Percentiles rank a stretch among this genome's conserved stretches.
Conservation (phyloP, 495 filamentous ascomycete species). For the Hyphodiscus hymeniophilus region DNA sequence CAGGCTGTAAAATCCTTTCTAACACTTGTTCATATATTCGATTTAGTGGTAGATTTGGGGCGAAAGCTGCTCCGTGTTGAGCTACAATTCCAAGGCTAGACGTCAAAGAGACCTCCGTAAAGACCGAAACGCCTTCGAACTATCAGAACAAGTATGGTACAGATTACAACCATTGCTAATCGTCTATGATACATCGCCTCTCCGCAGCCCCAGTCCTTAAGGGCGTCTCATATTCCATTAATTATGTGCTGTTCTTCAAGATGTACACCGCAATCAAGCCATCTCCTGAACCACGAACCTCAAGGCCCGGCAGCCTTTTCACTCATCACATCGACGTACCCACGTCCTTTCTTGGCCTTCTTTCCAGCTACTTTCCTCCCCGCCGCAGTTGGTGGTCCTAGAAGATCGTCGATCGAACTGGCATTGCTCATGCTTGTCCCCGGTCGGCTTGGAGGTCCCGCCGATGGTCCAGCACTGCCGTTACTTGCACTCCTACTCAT, state of each 20-base stretch:
- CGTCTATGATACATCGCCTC: not conserved
- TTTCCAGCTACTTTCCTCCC: conserved; percentile 60
- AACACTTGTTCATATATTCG: too few species aligned
- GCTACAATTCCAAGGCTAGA: too few species aligned
- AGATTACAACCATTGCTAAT: not conserved
- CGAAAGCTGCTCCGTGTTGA: too few species aligned
- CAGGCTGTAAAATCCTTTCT: too few species aligned
- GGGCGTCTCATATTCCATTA: not conserved
- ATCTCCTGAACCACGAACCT: not conserved
- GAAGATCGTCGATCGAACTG: conserved; percentile 77
- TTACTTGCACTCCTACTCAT: conserved; percentile 38
- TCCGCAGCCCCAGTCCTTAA: not conserved
- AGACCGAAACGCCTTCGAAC: not conserved
- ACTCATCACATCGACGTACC: conserved; percentile 88
- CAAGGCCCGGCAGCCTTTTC: conserved; percentile 12
- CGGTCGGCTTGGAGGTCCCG: conserved; percentile 43
- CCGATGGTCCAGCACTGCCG: conserved; percentile 31
- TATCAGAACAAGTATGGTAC: not conserved
- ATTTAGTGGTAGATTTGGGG: too few species aligned
- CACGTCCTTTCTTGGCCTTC: conserved; percentile 68
- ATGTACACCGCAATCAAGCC: not conserved
- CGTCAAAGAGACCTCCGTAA: too few species aligned
- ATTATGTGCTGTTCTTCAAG: not conserved
- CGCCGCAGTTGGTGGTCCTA: conserved; percentile 49
- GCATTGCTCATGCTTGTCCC: conserved; percentile 66